Evolutionary conservation across 1,284 basidiomycete species (phyloP).

Genomic region (Ustilago xerochloae): DNA sequence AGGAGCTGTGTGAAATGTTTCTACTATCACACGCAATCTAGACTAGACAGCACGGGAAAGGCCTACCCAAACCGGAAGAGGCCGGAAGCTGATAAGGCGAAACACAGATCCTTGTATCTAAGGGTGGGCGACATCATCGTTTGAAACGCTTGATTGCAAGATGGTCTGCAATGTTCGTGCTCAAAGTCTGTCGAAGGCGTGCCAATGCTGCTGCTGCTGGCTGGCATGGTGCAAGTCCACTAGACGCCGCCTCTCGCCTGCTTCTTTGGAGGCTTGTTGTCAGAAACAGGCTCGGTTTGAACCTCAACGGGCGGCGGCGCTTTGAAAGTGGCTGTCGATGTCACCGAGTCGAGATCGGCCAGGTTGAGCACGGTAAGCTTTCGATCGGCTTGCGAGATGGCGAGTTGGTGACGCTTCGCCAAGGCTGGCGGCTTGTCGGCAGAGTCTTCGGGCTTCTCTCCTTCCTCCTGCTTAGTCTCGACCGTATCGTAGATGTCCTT

Average conservation of each 20-base stretch:
- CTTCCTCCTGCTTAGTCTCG: conserved; percentile 43
- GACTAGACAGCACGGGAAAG: too few species aligned
- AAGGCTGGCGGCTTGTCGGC: conserved; percentile 11
- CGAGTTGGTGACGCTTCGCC: conserved; percentile 52
- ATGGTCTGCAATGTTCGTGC: too few species aligned
- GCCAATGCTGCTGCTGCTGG: neutral
- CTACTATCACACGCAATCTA: too few species aligned
- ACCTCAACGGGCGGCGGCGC: conserved; percentile 18
- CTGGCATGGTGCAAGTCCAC: too few species aligned
- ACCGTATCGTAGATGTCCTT: conserved; percentile 34
- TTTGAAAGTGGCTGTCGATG: conserved; percentile 24
- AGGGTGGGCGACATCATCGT: too few species aligned
- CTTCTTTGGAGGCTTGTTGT: conserved; percentile 41
- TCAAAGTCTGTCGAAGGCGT: neutral
- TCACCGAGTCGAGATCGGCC: conserved; percentile 31
- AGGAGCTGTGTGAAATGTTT: too few species aligned
- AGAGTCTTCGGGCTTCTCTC: conserved; percentile 17
- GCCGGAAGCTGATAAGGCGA: too few species aligned
- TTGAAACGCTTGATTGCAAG: too few species aligned
- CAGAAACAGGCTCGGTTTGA: conserved; percentile 20
- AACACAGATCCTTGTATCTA: too few species aligned
- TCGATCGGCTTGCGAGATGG: conserved; percentile 61
- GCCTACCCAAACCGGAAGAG: too few species aligned
- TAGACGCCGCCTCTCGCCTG: conserved; percentile 32
- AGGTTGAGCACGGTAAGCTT: conserved; percentile 60